Conservation (phyloP, 208 protist species). For the Crithidia acanthocephali region DNA sequence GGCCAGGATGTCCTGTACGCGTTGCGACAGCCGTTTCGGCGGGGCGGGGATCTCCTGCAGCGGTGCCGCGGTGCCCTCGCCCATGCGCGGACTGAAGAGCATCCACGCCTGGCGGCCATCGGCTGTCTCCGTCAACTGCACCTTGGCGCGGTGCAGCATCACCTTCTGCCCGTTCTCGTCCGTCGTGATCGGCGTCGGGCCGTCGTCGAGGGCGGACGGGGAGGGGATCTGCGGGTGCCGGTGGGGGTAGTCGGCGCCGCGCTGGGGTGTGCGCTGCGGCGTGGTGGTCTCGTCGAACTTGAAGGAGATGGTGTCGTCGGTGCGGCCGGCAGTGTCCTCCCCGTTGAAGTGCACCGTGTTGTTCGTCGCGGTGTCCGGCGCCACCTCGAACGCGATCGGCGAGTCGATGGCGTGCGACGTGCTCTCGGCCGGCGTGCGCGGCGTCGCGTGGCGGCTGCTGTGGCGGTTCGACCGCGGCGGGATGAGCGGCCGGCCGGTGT, state of each 20-base stretch:
- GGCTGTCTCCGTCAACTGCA: slow-evolving; percentile 41
- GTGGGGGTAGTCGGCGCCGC: slow-evolving; percentile 7
- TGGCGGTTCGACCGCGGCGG: slow-evolving; percentile 6
- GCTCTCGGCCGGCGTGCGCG: slow-evolving; percentile 5
- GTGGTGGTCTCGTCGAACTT: slow-evolving; percentile 20
- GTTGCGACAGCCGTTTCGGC: slow-evolving; percentile 61
- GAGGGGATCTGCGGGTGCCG: slow-evolving; percentile 53
- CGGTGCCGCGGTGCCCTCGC: slow-evolving; percentile 20
- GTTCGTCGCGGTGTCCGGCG: slow-evolving; percentile 1
- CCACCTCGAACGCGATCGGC: slow-evolving; percentile 18
- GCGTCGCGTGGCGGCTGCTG: slow-evolving; percentile 22
- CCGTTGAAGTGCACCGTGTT: slow-evolving; percentile 33
- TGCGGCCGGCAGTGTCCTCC: slow-evolving; percentile 23
- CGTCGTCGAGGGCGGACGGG: slow-evolving; percentile 43
- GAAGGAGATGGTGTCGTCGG: slow-evolving; percentile 43
- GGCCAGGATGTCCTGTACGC: slow-evolving; percentile 65
- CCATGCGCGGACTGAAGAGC: slow-evolving; percentile 43
- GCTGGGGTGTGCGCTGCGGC: slow-evolving; percentile 15
- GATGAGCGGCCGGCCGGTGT: neutral
- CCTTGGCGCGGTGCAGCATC: slow-evolving; percentile 37
- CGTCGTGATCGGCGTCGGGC: slow-evolving; percentile 40
- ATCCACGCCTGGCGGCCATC: slow-evolving; percentile 70
- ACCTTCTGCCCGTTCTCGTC: slow-evolving; percentile 45
- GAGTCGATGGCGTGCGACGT: neutral
- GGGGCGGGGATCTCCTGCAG: slow-evolving; percentile 54